These are phyloP conservation scores for Calophaca sinica DNA, from an alignment of 306 rosid species.

Conservation along the genomic window DNA sequence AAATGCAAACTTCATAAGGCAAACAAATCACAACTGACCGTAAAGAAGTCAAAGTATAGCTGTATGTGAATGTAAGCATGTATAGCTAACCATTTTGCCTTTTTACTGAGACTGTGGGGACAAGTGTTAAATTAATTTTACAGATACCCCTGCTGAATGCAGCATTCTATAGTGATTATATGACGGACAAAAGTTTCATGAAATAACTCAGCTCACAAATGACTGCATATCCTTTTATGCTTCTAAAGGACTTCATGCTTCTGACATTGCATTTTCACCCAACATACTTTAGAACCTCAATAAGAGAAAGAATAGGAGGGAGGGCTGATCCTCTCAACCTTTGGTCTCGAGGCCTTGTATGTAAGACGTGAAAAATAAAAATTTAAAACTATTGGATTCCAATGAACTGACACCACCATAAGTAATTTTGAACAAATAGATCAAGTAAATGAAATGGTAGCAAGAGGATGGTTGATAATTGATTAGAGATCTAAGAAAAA, in stretches of 20 bases:
- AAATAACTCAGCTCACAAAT: conserved; percentile 29
- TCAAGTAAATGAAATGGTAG: conserved; percentile 24
- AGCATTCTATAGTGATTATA: conserved; percentile 30
- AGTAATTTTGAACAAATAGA: conserved; percentile 28
- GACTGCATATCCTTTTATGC: conserved; percentile 35
- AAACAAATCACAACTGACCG: conserved; percentile 40
- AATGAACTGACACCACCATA: conserved; percentile 15
- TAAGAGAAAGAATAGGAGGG: conserved; percentile 21
- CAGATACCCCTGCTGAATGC: conserved; percentile 31
- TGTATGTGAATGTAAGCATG: not conserved
- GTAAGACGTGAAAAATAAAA: conserved; percentile 5
- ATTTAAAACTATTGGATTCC: conserved; percentile 28
- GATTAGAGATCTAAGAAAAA: not conserved
- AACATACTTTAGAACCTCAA: conserved; percentile 21
- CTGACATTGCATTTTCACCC: conserved; percentile 5
- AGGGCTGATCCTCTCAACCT: not conserved
- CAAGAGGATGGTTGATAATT: not conserved
- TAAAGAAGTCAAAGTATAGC: conserved; percentile 3
- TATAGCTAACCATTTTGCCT: conserved; percentile 27
- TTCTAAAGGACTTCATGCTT: conserved; percentile 13
- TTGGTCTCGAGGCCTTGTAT: conserved; percentile 26
- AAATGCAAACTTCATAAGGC: conserved; percentile 42
- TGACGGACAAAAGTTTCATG: conserved; percentile 11
- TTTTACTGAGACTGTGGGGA: not conserved
- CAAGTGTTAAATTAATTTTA: conserved; percentile 18